A percentile compares a stretch with the other conserved stretches of the same genome.
Conservation (phyloP, 176 grass and related monocot genomes). For the Bonia amplexicaulis region DNA sequence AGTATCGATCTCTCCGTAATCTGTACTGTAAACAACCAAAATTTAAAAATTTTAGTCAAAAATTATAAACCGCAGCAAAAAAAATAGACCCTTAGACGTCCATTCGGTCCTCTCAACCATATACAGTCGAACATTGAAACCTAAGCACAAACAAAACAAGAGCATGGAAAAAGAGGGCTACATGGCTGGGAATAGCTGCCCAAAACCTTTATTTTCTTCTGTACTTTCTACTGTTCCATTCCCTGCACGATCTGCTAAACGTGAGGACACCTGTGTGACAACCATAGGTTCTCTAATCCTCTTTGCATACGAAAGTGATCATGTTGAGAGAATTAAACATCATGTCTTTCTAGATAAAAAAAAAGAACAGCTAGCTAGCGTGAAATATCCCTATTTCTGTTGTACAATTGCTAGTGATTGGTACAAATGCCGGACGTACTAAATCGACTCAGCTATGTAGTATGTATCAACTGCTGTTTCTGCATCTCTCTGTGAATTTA, state of each 20-base stretch:
- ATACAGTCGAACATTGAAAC: neutral
- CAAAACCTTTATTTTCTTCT: neutral
- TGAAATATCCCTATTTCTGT: neutral
- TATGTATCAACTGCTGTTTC: neutral
- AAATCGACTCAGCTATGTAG: neutral
- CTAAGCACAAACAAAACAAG: neutral
- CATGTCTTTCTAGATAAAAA: neutral
- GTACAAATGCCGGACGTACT: neutral
- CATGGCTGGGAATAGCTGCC: neutral
- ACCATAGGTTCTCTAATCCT: neutral
- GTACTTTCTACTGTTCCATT: neutral
- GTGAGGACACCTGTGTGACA: neutral
- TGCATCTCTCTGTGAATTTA: neutral
- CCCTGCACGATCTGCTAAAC: neutral
- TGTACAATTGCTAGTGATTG: neutral
- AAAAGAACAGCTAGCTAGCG: too few species aligned
- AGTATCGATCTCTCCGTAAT: too few species aligned
- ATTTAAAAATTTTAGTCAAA: too few species aligned
- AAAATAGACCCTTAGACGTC: too few species aligned
- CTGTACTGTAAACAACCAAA: too few species aligned
- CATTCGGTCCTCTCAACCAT: neutral
- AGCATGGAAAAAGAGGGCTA: neutral
- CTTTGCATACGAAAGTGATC: neutral
- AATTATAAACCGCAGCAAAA: too few species aligned
- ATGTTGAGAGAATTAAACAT: neutral